Conservation (phyloP, 345 rosid genomes). For the Brassica napus region Da-Ae NC_063434.1:3046001-3046500, state of each 20-base stretch:
- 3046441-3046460: constrained; percentile 19
- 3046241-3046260: constrained; percentile 54
- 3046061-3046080: constrained; percentile 92
- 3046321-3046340: constrained; percentile 91
- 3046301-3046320: constrained; percentile 96
- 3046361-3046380: constrained; percentile 96
- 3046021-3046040: constrained; percentile 95
- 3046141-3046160: constrained; percentile 74
- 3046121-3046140: constrained; percentile 96
- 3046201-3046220: constrained; percentile 82
- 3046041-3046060: constrained; percentile 78
- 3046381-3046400: constrained; percentile 79
- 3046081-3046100: constrained; percentile 80
- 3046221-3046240: constrained; percentile 57
- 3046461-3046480: not conserved
- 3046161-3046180: constrained; percentile 90
- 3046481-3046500: not conserved
- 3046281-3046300: constrained; percentile 92
- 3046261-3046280: constrained; percentile 84
- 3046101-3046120: constrained; percentile 84
- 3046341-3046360: constrained; percentile 92
- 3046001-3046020: constrained; percentile 82
- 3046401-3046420: constrained; percentile 92
- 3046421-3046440: constrained; percentile 70
- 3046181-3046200: constrained; percentile 56